Conservation (phyloP, 176 grass and related monocot species). For the Aegilops umbellulata region DNA sequence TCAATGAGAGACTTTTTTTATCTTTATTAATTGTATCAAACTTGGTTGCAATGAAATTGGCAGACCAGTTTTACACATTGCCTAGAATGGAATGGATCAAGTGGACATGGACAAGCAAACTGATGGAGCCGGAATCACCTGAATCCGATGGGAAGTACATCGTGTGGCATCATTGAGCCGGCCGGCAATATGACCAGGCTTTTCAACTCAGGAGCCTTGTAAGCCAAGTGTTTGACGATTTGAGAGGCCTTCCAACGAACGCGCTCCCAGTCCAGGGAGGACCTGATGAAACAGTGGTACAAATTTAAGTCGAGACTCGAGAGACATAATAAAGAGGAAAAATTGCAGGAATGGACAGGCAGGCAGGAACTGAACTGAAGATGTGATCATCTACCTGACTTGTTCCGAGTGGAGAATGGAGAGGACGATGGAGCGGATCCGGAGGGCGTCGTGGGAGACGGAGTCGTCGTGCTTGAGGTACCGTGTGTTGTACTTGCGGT, state of each 20-base stretch:
- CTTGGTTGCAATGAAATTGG: not conserved
- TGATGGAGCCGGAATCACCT: not conserved
- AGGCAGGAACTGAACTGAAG: not conserved
- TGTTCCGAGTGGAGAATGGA: not conserved
- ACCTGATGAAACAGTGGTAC: not conserved
- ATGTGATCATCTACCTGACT: not conserved
- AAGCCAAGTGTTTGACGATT: not conserved
- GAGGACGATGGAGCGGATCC: not conserved
- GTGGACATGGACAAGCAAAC: not conserved
- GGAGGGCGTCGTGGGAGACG: not conserved
- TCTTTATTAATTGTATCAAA: not conserved
- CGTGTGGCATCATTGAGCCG: not conserved
- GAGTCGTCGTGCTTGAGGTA: not conserved
- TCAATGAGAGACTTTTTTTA: too few relatives aligned
- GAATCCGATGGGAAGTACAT: not conserved
- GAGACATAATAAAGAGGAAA: too few relatives aligned
- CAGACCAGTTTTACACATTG: not conserved
- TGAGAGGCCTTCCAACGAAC: not conserved
- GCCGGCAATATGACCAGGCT: not conserved
- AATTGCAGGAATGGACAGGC: too few relatives aligned
- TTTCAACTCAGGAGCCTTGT: not conserved
- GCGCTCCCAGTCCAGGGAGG: not conserved
- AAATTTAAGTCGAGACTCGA: too few relatives aligned
- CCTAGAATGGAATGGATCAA: not conserved
- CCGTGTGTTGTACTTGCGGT: not conserved